Base-by-base conservation (phyloP, 2,329 filamentous ascomycete genomes). In the Ustulina deusta region DNA sequence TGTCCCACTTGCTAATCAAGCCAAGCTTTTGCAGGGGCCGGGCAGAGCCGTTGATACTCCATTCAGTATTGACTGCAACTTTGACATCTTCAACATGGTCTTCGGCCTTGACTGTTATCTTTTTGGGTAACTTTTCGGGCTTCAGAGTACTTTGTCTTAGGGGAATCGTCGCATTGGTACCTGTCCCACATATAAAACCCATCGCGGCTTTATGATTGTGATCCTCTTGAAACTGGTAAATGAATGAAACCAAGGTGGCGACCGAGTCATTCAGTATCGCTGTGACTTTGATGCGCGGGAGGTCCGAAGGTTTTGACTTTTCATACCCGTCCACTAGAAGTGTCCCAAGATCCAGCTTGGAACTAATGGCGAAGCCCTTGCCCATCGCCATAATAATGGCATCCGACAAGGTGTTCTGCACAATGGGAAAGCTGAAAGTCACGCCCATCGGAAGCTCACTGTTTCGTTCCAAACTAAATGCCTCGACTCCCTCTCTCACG, bases 251-350 rank as follows among this genome's bases (percentile, higher is more conserved):
- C 27, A 95, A 84, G 0, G 92, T 95, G 6, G 93, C 91, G 42
- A 95, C 92, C 0, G 93, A 88, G 74, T 96, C 93, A 74, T 95
- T 96, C 42, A 92, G 89, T 69, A 96, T 94, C 57, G 92, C 93
- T 9, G 88, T 86, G 59, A 95, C 90, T 67, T 86, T 86, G 70
- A 96, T 86, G 13, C 83, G 85, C 0, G 92, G 93, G 25, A 94
- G 80, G 13, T 79, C 76, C 0, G 78, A 69, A 5, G 74, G 71
- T 40, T 82, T 81, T n/a, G 85, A 80, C 38, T 82, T 81, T 51
- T 85, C 81, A 73, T 92, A 92, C 0, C 89, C 90, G 38, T 82
- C 79, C 10, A 85, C 78, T 6, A 92, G 81, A 69, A 87, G 84
- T 36, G 85, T 84, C 9, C 86, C 89, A 1, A 92, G 81, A 65